Evolutionary conservation across 2,329 filamentous ascomycete genomes (phyloP).

Genomic region (Trichoderma gracile): DNA sequence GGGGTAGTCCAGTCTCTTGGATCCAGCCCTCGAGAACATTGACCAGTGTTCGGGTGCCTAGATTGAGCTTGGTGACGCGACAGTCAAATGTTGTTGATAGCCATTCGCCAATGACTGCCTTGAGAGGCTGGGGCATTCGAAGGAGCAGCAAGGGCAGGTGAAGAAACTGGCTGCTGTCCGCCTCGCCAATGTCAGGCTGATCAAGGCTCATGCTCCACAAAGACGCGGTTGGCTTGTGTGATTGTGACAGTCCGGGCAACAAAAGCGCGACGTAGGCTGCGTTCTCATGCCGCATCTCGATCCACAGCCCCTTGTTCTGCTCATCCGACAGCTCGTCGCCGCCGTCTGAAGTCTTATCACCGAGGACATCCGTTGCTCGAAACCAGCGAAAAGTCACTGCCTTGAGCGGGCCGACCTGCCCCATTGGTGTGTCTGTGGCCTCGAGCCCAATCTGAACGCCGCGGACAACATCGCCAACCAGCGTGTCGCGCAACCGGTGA

Average conservation of each 20-base stretch:
- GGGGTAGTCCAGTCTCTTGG: slow-evolving; percentile 39
- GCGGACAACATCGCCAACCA: slow-evolving; percentile 61
- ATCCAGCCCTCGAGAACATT: slow-evolving; percentile 55
- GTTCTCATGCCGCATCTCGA: slow-evolving; percentile 56
- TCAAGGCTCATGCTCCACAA: slow-evolving; percentile 32
- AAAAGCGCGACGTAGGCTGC: slow-evolving; percentile 53
- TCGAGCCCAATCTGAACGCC: slow-evolving; percentile 57
- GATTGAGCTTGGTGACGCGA: slow-evolving; percentile 51
- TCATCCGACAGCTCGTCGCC: slow-evolving; percentile 30
- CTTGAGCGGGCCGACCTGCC: slow-evolving; percentile 47
- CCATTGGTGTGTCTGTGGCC: slow-evolving; percentile 43
- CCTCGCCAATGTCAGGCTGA: slow-evolving; percentile 5
- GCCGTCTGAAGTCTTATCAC: slow-evolving; percentile 32
- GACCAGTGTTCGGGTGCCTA: slow-evolving; percentile 54
- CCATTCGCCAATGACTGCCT: slow-evolving; percentile 52
- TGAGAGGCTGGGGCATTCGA: slow-evolving; percentile 57
- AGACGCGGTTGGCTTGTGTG: slow-evolving; percentile 12
- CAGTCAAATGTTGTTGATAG: slow-evolving; percentile 58
- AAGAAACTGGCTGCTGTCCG: slow-evolving; percentile 42
- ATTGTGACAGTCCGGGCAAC: slow-evolving; percentile 42
- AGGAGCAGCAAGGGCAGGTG: slow-evolving; percentile 55
- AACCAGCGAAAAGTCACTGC: slow-evolving; percentile 53
- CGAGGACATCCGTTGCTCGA: slow-evolving; percentile 36
- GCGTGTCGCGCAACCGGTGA: slow-evolving; percentile 52
- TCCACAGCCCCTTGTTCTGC: slow-evolving; percentile 42